Evolutionary conservation across 495 filamentous ascomycete species (phyloP), one percentile per base, ranked within the genome.

Genomic region (Neurospora sp.): DNA sequence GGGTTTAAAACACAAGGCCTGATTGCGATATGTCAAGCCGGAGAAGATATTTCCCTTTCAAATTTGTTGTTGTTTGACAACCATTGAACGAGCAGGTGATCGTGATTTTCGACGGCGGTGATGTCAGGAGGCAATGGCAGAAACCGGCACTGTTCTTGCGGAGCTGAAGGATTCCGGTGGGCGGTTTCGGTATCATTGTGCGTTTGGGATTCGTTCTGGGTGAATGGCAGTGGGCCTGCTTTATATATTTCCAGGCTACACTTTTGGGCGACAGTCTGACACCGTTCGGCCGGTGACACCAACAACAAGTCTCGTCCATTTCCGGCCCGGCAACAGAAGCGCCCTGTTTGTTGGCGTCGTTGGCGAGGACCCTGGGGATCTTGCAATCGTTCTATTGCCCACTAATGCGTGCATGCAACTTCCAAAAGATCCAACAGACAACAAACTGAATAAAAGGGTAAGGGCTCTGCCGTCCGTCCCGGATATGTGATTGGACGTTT

Each of bases 41-140:
- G 14, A 3, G 10, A 44, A 61, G 48, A 9, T 10, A 61, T 31
- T 8, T 3, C 7, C 14, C 22, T 31, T 44, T 61, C 53, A 53
- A 53, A 53, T 12, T 53, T 12, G 40, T 40, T 6, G n/a, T 9
- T 68, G 35, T 61, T 16, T 40, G 71, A 70, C 37, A 70, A 10
- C n/a, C n/a, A 22, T 20, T 20, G 20, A 22, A 53, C 9, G 0
- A 1, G 45, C 45, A 61, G 53, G 12, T 61, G 37, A 31, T 70
- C 45, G 39, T 31, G 65, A 71, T 73, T 70, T 35, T 70, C 44
- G 41, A 73, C 14, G 53, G 35, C 27, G 12, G 68, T 73, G 72
- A 73, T 71, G 72, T 73, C 72, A 73, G 69, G 71, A 70, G 69
- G 71, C 44, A 70, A 61, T 42, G 42, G 20, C 20, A 10, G 48